Conservation (phyloP, 371 early-diverging fungal species). For the Mortierella sp. region DNA sequence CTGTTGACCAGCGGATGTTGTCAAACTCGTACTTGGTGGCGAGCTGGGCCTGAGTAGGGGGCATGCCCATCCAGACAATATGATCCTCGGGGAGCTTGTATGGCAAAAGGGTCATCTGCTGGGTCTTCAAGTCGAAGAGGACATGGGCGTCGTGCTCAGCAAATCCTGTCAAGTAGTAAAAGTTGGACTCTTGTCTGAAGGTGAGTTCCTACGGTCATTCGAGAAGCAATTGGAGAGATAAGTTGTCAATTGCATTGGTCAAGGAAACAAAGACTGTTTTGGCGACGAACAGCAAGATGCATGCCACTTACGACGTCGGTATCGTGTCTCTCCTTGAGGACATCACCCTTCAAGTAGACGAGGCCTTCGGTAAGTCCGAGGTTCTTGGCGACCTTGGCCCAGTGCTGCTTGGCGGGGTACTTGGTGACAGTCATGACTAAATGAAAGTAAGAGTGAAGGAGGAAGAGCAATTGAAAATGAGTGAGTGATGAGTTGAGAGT, state of each 20-base stretch:
- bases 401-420: conserved; percentile 76
- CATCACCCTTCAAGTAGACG: conserved; percentile 79
- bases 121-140: conserved; percentile 75
- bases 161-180: conserved; percentile 83
- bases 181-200: conserved; percentile 92
- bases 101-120: conserved; percentile 75
- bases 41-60: conserved; percentile 66
- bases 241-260: neutral
- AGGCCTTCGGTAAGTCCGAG: conserved; percentile 72
- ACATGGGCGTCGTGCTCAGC: conserved; percentile 83
- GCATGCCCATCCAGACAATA: conserved; percentile 90
- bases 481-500: neutral
- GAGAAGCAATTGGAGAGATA: neutral
- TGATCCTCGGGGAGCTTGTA: conserved; percentile 81
- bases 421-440: conserved; percentile 45
- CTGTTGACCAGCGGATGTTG: conserved; percentile 68
- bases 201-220: conserved; percentile 62
- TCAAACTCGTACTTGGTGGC: conserved; percentile 74
- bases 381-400: conserved; percentile 71
- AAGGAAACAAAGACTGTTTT: neutral
- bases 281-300: neutral
- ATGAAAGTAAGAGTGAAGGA: neutral
- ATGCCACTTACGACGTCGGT: conserved; percentile 72
- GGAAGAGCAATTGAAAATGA: neutral
- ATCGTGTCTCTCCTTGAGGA: conserved; percentile 76